phyloP scores from a whole-genome alignment of 129 eudicot species.

The Heracleum sosnowskyi region DNA sequence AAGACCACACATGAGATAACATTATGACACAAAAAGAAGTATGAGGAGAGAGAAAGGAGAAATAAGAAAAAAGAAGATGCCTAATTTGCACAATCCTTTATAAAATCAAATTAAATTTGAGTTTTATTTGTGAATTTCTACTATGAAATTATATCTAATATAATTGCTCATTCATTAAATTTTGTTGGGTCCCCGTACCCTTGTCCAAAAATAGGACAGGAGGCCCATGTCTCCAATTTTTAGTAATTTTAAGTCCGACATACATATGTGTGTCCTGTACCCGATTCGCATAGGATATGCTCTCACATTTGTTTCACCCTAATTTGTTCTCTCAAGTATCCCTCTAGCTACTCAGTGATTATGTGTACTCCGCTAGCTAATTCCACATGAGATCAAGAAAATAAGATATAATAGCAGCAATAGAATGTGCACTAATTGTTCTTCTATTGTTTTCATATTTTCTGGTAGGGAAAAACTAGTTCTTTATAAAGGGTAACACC shows the following conservation, averaged over 20 bases:
- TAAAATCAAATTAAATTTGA: too few relatives aligned
- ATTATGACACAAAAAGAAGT: too few relatives aligned
- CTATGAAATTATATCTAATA: too few relatives aligned
- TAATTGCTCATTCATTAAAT: not conserved
- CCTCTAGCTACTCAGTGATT: not conserved
- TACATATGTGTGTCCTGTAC: not conserved
- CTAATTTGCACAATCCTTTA: not conserved
- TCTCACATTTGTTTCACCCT: not conserved
- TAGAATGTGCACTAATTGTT: not conserved
- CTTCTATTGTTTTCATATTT: not conserved
- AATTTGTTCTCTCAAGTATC: not conserved
- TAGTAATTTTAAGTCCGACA: not conserved
- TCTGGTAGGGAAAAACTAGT: not conserved
- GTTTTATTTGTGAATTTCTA: not conserved
- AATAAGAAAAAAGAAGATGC: not conserved
- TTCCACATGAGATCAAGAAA: not conserved
- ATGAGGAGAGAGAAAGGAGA: not conserved
- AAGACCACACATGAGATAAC: not conserved
- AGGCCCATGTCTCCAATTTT: not conserved
- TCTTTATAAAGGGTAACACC: not conserved
- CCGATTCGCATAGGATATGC: not conserved
- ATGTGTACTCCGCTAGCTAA: not conserved
- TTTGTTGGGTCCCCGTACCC: not conserved
- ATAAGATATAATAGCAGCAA: not conserved
- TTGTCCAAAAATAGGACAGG: not conserved